Percentiles rank a stretch among this genome's conserved stretches.
phyloP scores from a whole-genome alignment of 2,329 filamentous ascomycete species.

The Epichloe baconii region DNA sequence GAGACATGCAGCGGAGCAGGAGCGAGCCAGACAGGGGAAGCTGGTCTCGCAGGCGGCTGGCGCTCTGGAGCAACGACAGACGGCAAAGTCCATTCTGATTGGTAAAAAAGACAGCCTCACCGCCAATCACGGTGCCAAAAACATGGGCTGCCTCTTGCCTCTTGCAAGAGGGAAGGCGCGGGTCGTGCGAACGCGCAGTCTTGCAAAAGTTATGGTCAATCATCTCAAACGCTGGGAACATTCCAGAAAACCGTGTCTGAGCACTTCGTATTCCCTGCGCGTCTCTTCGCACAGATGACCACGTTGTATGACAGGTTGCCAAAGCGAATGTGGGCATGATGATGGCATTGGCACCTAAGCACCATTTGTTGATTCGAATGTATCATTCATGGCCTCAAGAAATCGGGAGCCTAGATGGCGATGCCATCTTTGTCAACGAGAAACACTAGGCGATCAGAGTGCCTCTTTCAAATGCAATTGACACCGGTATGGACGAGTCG shows the following conservation, averaged over 20 bases:
- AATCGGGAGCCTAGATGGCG: no score
- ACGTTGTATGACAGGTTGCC: not conserved
- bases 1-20: slow-evolving; percentile 5
- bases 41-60: not conserved
- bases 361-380: not conserved
- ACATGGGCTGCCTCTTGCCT: slow-evolving; percentile 4
- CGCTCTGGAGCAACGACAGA: not conserved
- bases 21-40: not conserved
- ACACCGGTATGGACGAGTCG: not conserved
- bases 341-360: not conserved
- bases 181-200: not conserved
- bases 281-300: not conserved
- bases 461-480: not conserved
- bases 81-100: slow-evolving; percentile 2
- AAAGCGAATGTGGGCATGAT: not conserved
- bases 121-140: slow-evolving; percentile 4
- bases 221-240: no score
- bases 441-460: not conserved
- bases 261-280: not conserved
- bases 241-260: not conserved
- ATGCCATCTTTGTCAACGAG: not conserved
- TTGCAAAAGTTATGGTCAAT: no score
- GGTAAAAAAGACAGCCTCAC: not conserved
- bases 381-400: no score
- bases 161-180: not conserved